These are phyloP conservation scores for Exophiala spinifera DNA, from an alignment of 2,329 filamentous ascomycete species.

Conservation along the genomic window DNA sequence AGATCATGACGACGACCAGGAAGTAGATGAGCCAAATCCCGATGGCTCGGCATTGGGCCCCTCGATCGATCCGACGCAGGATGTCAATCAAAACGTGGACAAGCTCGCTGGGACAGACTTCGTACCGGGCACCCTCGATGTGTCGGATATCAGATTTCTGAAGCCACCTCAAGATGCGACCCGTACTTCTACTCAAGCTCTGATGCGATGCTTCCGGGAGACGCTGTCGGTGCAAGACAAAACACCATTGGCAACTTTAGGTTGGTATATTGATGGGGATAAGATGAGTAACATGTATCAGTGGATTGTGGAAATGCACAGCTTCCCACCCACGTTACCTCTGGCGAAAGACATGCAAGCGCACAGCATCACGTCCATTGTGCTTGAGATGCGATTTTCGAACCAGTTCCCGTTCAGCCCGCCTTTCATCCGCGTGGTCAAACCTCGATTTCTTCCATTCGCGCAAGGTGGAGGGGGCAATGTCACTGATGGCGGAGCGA, in stretches of 20 bases:
- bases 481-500: slow-evolving; percentile 76
- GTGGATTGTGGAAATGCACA: slow-evolving; percentile 88
- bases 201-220: slow-evolving; percentile 63
- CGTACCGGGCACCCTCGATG: slow-evolving; percentile 63
- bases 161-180: slow-evolving; percentile 64
- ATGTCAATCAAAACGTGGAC: slow-evolving; percentile 7
- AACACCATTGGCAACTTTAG: slow-evolving; percentile 63
- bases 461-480: slow-evolving; percentile 74
- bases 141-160: slow-evolving; percentile 62
- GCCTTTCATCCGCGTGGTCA: slow-evolving; percentile 79
- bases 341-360: slow-evolving; percentile 71
- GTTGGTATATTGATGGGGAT: slow-evolving; percentile 74
- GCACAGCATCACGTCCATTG: slow-evolving; percentile 61
- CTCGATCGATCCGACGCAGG: background rate
- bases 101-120: slow-evolving; percentile 54
- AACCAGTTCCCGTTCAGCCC: slow-evolving; percentile 72
- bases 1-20: background rate
- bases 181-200: slow-evolving; percentile 55
- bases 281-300: slow-evolving; percentile 75
- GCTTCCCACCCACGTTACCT: slow-evolving; percentile 67
- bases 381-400: slow-evolving; percentile 79
- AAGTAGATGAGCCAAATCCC: too few species aligned
- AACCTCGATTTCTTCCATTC: slow-evolving; percentile 74
- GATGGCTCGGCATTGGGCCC: background rate
- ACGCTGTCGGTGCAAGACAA: slow-evolving; percentile 63